Percentiles rank a stretch among this genome's conserved stretches.
These are phyloP conservation scores for Coelastrella sp. DNA, from an alignment of 139 green algal genomes.

Conservation along the genomic window DNA sequence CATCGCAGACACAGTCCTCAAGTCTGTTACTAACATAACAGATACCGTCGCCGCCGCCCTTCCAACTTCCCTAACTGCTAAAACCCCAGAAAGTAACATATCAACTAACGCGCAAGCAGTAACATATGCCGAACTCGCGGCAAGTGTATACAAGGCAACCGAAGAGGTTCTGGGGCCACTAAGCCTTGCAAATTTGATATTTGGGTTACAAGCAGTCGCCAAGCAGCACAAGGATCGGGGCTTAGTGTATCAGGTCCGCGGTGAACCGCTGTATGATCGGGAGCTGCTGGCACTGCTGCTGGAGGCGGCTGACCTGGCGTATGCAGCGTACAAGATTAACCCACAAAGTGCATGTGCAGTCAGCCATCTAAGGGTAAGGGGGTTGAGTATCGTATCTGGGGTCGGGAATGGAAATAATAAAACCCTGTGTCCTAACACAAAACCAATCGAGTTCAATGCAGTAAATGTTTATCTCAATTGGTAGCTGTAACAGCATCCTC, in stretches of 20 bases:
- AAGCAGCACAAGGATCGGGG: slow-evolving; percentile 21
- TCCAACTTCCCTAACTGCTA: neutral
- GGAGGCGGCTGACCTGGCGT: slow-evolving; percentile 42
- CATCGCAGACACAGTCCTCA: neutral
- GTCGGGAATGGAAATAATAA: too few species aligned
- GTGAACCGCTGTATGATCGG: neutral
- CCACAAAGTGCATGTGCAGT: slow-evolving; percentile 32
- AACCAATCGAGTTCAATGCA: too few species aligned
- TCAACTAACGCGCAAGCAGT: neutral
- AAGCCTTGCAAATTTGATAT: slow-evolving; percentile 27
- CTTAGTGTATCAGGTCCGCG: neutral
- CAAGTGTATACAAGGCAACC: slow-evolving; percentile 30
- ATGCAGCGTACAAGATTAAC: slow-evolving; percentile 46
- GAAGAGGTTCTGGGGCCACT: slow-evolving; percentile 33
- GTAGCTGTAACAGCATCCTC: too few species aligned
- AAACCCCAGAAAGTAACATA: neutral
- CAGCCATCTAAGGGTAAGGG: slow-evolving; percentile 34
- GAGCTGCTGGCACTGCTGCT: slow-evolving; percentile 21
- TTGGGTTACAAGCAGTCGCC: slow-evolving; percentile 38
- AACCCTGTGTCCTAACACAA: too few species aligned
- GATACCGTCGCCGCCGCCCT: neutral
- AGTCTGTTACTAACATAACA: neutral
- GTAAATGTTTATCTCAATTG: too few species aligned
- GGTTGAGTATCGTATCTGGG: too few species aligned
- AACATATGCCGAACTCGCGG: slow-evolving; percentile 35